phyloP scores from a whole-genome alignment of 345 rosid genomes.

The Nasturtium officinale region DNA sequence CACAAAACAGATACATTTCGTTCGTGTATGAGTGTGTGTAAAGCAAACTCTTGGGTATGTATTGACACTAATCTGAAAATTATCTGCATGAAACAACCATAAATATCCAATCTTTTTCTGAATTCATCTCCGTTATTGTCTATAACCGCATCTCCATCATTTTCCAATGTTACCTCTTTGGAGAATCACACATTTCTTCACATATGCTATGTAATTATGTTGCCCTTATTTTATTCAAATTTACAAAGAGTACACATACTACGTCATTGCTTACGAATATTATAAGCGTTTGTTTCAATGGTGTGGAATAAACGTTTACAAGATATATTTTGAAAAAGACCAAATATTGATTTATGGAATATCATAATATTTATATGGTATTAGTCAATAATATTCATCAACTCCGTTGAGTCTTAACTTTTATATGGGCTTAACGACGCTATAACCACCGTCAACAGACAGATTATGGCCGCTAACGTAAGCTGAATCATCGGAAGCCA shows the following conservation, averaged over 20 bases:
- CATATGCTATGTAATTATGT: too few species aligned
- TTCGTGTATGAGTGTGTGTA: neutral
- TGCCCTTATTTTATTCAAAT: too few species aligned
- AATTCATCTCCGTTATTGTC: slow-evolving; percentile 20
- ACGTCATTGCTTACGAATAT: too few species aligned
- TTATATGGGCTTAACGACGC: slow-evolving; percentile 56
- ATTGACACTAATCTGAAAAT: slow-evolving; percentile 58
- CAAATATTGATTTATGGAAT: too few species aligned
- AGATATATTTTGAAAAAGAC: too few species aligned
- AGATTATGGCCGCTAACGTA: slow-evolving; percentile 80
- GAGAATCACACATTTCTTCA: too few species aligned
- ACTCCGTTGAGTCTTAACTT: too few species aligned
- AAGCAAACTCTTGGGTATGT: neutral
- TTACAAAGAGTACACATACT: too few species aligned
- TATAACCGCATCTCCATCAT: slow-evolving; percentile 19
- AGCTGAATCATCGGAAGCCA: slow-evolving; percentile 79
- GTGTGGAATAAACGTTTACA: too few species aligned
- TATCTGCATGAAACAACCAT: slow-evolving; percentile 78
- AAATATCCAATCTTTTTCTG: slow-evolving; percentile 55
- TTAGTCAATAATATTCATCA: too few species aligned
- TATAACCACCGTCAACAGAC: slow-evolving; percentile 79
- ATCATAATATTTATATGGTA: too few species aligned
- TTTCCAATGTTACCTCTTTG: slow-evolving; percentile 20
- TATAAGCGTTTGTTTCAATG: too few species aligned
- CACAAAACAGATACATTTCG: neutral